Evolutionary conservation across 352 stramenopile species (phyloP), one percentile per base, ranked within the genome.

Genomic region (Phytophthora capsici): DNA sequence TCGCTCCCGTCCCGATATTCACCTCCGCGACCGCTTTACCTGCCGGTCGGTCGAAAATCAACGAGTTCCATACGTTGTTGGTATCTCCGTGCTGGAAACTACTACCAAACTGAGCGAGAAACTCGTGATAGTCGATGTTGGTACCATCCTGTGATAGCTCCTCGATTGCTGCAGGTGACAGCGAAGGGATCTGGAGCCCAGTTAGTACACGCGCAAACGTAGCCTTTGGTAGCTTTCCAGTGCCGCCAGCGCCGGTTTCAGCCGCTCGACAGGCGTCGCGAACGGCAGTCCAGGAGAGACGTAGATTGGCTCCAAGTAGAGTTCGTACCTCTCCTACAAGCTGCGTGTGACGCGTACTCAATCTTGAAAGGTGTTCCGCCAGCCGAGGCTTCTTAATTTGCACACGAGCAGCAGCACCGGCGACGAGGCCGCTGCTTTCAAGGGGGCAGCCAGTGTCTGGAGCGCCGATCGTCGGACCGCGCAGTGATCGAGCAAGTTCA

Each of bases 11-110:
- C n/a, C 58, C 67, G 19, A 65, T 46, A 6, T 25, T 26, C 17
- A 60, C 57, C 25, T 80, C 63, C 16, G 57, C 43, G 5, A 65
- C 46, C 9, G 53, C 25, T 43, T 69, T 63, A 10, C 59, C 48
- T 2, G 46, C 56, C 13, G 57, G 36, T 8, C 77, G 72, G 50
- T 76, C 77, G 44, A 78, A 72, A 12, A 80, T 66, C 8, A 93
- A 73, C 50, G 84, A 90, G 48, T 81, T 86, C 25, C 82, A 68
- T 6, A 91, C 84, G 14, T 71, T 85, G 48, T 91, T 88, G 14
- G 82, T 77, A 50, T 93, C 84, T 19, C 69, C 76, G 46, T 87
- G 80, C 55, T 86, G 80, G 49, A 93, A 93, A 16, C 70, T 76
- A 13, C 58, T 76, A 40, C 84, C 78, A 60, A 89, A 93, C 14